Conservation (phyloP, 495 filamentous ascomycete genomes). For the Neohortaea acidophila region DNA sequence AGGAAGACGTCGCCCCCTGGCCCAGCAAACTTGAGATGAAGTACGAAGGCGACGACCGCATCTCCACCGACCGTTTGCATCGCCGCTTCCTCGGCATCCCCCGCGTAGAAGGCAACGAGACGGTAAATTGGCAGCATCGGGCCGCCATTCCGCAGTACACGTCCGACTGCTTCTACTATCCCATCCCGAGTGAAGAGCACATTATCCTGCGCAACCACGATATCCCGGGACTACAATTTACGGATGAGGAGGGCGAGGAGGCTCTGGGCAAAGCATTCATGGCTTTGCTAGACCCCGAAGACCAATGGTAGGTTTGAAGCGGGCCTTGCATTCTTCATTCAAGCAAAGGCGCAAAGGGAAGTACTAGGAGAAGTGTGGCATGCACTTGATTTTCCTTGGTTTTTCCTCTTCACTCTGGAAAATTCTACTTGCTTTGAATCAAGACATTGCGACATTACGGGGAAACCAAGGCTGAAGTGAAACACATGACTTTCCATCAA, state of each 20-base stretch:
- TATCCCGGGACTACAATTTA: slow-evolving; percentile 2
- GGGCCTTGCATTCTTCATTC: too few relatives aligned
- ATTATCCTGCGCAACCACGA: not conserved
- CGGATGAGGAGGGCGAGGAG: slow-evolving; percentile 3
- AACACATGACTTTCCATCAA: not conserved
- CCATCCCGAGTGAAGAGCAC: not conserved
- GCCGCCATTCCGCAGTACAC: not conserved
- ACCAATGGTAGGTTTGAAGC: too few relatives aligned
- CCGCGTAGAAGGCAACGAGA: slow-evolving; percentile 8
- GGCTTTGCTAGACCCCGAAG: slow-evolving; percentile 6
- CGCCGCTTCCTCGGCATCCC: slow-evolving; percentile 16
- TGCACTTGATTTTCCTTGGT: not conserved
- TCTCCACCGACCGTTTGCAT: slow-evolving; percentile 10
- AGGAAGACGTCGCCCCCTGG: slow-evolving; percentile 13
- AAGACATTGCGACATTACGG: too few relatives aligned
- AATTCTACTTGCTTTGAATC: too few relatives aligned
- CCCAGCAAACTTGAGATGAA: slow-evolving; percentile 14
- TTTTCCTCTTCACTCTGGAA: not conserved
- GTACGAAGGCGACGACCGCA: slow-evolving; percentile 19
- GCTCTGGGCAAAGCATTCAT: slow-evolving; percentile 1
- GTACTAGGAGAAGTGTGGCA: not conserved
- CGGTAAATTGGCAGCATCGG: slow-evolving; percentile 15
- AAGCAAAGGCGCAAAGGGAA: not conserved
- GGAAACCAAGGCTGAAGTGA: not conserved
- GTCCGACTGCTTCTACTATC: slow-evolving; percentile 4